phyloP scores from a whole-genome alignment of 2,329 filamentous ascomycete genomes.

The Ophiocordyceps robertsii region DNA sequence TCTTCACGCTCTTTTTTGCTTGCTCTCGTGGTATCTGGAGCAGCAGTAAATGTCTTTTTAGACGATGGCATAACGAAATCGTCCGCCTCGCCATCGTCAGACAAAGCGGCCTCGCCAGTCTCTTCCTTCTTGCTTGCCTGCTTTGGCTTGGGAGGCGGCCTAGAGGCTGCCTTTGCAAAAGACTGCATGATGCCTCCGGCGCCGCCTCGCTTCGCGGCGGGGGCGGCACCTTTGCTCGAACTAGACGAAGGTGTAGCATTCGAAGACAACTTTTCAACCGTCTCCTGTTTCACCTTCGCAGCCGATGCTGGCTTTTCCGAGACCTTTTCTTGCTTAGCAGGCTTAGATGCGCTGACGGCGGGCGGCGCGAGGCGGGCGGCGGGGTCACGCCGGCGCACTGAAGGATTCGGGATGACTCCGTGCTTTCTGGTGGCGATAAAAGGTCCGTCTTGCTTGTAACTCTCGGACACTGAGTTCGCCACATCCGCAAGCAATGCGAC shows the following conservation, averaged over 20 bases:
- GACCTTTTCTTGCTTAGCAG: constrained; percentile 18
- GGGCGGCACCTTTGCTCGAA: constrained; percentile 18
- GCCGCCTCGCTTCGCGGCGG: constrained; percentile 39
- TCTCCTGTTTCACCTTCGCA: constrained; percentile 18
- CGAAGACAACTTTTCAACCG: constrained; percentile 9
- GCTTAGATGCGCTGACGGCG: constrained; percentile 12
- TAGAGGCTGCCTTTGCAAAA: constrained; percentile 50
- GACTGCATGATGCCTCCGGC: constrained; percentile 61
- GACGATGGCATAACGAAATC: constrained; percentile 18
- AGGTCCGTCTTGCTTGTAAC: constrained; percentile 44
- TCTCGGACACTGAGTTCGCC: constrained; percentile 45
- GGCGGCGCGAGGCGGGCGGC: constrained; percentile 16
- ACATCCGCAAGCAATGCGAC: constrained; percentile 59
- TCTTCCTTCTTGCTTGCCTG: constrained; percentile 15
- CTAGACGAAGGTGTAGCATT: constrained; percentile 11
- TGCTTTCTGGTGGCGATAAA: constrained; percentile 46
- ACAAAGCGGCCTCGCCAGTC: constrained; percentile 17
- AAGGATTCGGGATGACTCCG: constrained; percentile 61
- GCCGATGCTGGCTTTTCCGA: constrained; percentile 1
- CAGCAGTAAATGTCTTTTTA: constrained; percentile 9
- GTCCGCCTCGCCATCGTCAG: constrained; percentile 27
- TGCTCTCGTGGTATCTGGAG: constrained; percentile 12
- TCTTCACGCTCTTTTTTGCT: constrained; percentile 24
- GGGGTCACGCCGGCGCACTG: constrained; percentile 41
- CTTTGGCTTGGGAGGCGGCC: constrained; percentile 34